Evolutionary conservation across 257 asterid genomes (phyloP).

Genomic region (Nicotiana tabacum): DNA sequence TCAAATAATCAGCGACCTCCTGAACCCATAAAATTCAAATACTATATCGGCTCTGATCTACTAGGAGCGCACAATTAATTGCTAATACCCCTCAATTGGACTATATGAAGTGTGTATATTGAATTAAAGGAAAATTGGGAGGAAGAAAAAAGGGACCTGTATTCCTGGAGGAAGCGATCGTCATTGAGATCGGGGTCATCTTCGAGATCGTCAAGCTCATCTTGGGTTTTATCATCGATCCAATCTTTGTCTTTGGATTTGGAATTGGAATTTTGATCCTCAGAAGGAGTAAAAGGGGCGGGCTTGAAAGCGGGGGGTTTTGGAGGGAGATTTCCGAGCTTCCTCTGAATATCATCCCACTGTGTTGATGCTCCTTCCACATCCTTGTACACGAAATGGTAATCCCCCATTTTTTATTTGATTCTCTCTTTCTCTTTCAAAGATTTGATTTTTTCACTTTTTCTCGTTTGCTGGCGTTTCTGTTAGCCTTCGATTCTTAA

Average conservation of each 20-base stretch:
- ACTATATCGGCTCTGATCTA: too few species aligned
- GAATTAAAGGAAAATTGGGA: too few species aligned
- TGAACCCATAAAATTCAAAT: too few species aligned
- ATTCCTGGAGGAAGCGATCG: slow-evolving; percentile 80
- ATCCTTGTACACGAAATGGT: slow-evolving; percentile 88
- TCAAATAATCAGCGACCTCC: too few species aligned
- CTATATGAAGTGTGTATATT: too few species aligned
- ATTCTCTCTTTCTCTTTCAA: neutral
- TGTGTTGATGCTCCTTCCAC: slow-evolving; percentile 87
- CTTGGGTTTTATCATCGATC: slow-evolving; percentile 70
- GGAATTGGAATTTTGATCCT: slow-evolving; percentile 40
- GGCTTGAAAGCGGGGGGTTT: slow-evolving; percentile 77
- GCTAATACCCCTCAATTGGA: too few species aligned
- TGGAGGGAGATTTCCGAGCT: slow-evolving; percentile 76
- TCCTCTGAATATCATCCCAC: slow-evolving; percentile 94
- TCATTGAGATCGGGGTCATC: slow-evolving; percentile 72
- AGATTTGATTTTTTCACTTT: neutral
- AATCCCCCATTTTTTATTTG: slow-evolving; percentile 59
- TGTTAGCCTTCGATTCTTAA: neutral
- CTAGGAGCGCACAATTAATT: too few species aligned
- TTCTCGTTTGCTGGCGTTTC: neutral
- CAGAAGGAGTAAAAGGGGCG: slow-evolving; percentile 57
- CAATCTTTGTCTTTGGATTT: slow-evolving; percentile 50
- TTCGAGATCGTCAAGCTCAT: slow-evolving; percentile 89
- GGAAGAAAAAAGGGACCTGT: slow-evolving; percentile 35